Conservation (phyloP, 2,329 filamentous ascomycete species). For the Daldinia sp. region DNA sequence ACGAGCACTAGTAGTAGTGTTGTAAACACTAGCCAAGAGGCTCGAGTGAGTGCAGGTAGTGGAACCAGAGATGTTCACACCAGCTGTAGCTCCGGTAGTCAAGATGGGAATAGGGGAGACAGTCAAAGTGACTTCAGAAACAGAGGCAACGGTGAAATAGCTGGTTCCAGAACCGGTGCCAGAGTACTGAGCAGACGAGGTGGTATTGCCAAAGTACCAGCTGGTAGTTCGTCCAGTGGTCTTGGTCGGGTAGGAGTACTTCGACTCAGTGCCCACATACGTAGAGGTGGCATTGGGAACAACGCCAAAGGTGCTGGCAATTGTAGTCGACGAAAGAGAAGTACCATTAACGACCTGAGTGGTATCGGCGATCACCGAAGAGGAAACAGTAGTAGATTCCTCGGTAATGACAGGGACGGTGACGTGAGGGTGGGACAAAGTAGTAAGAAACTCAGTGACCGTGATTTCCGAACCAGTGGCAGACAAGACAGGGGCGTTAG, state of each 20-base stretch:
- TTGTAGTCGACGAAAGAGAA: conserved; percentile 9
- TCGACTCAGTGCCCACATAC: neutral
- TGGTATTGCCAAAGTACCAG: conserved; percentile 4
- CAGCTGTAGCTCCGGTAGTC: conserved; percentile 17
- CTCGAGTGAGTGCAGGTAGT: neutral
- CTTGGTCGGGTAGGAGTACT: neutral
- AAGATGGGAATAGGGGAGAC: conserved; percentile 12
- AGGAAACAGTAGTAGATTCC: neutral
- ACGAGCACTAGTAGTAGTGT: neutral
- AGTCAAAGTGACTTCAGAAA: conserved; percentile 15
- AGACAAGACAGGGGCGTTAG: conserved; percentile 8
- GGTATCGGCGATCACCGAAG: neutral
- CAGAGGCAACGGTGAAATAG: neutral
- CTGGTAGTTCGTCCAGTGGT: neutral
- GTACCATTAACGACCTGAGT: conserved; percentile 3
- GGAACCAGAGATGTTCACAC: conserved; percentile 8
- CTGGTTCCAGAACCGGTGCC: neutral
- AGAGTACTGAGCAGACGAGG: neutral
- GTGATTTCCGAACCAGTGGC: conserved; percentile 41
- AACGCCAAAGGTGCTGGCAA: neutral
- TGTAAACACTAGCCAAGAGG: neutral
- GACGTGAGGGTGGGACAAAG: conserved; percentile 35
- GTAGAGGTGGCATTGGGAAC: neutral
- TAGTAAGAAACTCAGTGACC: conserved; percentile 42
- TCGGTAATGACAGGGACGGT: conserved; percentile 8